Evolutionary conservation across 2,329 filamentous ascomycete species (phyloP), one percentile per base, ranked within the genome.

Genomic region (Sporothrix mexicana): DNA sequence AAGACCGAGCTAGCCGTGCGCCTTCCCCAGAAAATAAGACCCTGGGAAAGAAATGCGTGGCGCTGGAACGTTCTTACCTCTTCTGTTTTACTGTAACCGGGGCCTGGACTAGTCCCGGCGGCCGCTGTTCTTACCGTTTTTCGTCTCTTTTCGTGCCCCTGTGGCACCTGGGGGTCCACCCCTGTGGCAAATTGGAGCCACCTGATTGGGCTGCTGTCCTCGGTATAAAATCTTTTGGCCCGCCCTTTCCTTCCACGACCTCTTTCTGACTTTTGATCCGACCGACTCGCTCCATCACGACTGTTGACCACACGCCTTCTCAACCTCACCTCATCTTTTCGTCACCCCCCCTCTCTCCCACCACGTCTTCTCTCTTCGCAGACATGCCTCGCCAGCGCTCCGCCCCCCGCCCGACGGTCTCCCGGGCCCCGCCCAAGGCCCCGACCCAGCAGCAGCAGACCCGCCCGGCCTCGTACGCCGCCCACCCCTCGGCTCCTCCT

Each of bases 381-480:
- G 66, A 45, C 74, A 95, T 95, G 93, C 84, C 93, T 91, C 93
- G 93, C 84, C 90, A 93, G 87, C 88, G 91, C 82, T 89, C 92
- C 83, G 85, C 88, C 83, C 88, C 82, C 79, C 86, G 88, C n/a
- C 74, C 74, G 80, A 88, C 90, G 77, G 89, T 90, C 75, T 82
- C 88, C 76, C 91, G 92, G 79, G 92, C 93, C 78, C 83, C 87
- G 73, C 84, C 88, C 74, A 81, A 76, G 79, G 84, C 78, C 75
- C 83, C 79, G 74, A 76, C 80, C 67, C 77, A 87, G 69, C 78
- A 87, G 79, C 89, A 92, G 83, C 91, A 92, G 81, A 85, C 85
- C 79, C 88, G 92, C 77, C 89, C 92, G 80, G 89, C 92, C 77
- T 93, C 93, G 76, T 88, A 91, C 78, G 87, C 88, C 75, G 83